Conservation (phyloP, 495 filamentous ascomycete genomes). For the Penicillium atrosanguineum region DNA sequence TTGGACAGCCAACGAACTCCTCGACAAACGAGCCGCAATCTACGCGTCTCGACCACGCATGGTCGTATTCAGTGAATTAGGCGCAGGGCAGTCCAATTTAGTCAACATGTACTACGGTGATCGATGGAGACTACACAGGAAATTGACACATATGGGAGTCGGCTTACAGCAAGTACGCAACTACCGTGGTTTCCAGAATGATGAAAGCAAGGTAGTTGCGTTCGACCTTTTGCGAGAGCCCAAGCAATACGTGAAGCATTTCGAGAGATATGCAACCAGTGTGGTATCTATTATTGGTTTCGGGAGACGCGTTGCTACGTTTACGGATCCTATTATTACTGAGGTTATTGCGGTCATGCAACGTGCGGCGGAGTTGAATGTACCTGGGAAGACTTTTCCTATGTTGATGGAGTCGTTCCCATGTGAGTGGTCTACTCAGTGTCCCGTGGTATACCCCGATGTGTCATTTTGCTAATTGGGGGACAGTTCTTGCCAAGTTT, state of each 20-base stretch:
- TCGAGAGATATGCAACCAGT: conserved; percentile 42
- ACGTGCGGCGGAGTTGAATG: conserved; percentile 32
- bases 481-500: conserved; percentile 38
- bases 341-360: conserved; percentile 45
- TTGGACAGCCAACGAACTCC: conserved; percentile 55
- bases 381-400: conserved; percentile 57
- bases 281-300: conserved; percentile 47
- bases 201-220: conserved; percentile 44
- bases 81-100: conserved; percentile 55
- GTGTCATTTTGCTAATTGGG: not conserved
- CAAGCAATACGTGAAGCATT: conserved; percentile 38
- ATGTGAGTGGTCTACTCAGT: not conserved
- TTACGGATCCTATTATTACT: conserved; percentile 43
- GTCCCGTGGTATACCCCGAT: not conserved
- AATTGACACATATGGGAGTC: conserved; percentile 59
- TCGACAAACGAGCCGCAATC: conserved; percentile 27
- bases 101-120: conserved; percentile 61
- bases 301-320: conserved; percentile 32
- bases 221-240: conserved; percentile 34
- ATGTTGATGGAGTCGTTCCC: conserved; percentile 63
- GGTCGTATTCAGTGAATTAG: conserved; percentile 38
- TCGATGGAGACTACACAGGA: conserved; percentile 59
- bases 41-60: conserved; percentile 28
- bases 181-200: conserved; percentile 60
- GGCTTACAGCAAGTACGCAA: conserved; percentile 58